Conservation (phyloP, 2,329 filamentous ascomycete genomes). For the Trichophaea hybrida region DNA sequence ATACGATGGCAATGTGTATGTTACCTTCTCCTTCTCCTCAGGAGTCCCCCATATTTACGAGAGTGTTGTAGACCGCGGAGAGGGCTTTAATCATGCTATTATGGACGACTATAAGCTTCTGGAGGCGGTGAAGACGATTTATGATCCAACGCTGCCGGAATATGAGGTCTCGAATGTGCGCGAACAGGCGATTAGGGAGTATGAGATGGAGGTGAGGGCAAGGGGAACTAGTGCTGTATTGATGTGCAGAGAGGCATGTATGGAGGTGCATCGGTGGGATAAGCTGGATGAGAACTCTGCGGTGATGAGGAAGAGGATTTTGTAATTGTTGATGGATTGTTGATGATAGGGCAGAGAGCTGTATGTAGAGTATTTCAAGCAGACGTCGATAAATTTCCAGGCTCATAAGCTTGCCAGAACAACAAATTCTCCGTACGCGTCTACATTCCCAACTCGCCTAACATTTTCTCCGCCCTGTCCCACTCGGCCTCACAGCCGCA, state of each 20-base stretch:
- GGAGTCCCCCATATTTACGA: not conserved
- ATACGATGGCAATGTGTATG: conserved; percentile 3
- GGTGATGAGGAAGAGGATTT: not conserved
- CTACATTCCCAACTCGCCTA: too few species aligned
- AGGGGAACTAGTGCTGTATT: not conserved
- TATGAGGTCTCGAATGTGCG: not conserved
- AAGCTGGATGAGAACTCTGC: not conserved
- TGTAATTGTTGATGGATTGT: not conserved
- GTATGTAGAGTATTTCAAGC: too few species aligned
- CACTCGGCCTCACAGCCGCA: not conserved
- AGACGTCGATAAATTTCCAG: too few species aligned
- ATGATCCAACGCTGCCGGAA: not conserved
- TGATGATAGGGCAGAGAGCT: too few species aligned
- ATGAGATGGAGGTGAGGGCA: not conserved
- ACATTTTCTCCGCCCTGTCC: not conserved
- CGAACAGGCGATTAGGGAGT: not conserved
- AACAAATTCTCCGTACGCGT: too few species aligned
- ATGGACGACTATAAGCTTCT: not conserved
- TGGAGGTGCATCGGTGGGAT: conserved; percentile 2
- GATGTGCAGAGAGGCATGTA: conserved; percentile 1
- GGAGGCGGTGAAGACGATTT: not conserved
- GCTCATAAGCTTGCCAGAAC: too few species aligned
- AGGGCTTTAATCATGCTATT: conserved; percentile 4
- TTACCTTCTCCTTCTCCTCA: not conserved
- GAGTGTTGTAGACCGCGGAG: not conserved